Evolutionary conservation across 768 basidiomycete genomes (phyloP).

Genomic region (Amanita phalloides): DNA sequence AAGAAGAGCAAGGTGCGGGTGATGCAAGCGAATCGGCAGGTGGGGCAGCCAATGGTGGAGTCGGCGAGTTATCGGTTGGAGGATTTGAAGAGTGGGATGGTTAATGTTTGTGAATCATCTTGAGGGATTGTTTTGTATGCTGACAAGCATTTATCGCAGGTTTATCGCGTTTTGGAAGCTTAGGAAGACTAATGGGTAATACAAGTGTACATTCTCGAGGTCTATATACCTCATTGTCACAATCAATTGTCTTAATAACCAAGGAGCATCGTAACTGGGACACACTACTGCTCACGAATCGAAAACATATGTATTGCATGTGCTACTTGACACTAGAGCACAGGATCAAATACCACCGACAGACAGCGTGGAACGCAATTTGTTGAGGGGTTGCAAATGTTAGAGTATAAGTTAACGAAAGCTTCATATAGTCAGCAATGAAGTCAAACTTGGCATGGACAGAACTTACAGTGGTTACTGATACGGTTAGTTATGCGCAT

Average conservation of each 20-base stretch:
- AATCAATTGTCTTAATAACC: neutral
- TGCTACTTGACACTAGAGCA: neutral
- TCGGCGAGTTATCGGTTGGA: constrained; percentile 80
- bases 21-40: constrained; percentile 81
- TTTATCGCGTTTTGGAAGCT: constrained; percentile 31
- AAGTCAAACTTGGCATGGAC: neutral
- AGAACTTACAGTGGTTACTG: neutral
- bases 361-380: neutral
- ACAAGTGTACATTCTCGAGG: neutral
- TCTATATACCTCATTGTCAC: neutral
- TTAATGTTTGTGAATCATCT: constrained; percentile 43
- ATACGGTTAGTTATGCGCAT: neutral
- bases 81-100: constrained; percentile 75
- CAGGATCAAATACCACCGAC: neutral
- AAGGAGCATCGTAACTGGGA: neutral
- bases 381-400: neutral
- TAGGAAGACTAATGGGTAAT: neutral
- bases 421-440: neutral
- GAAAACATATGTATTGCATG: constrained; percentile 1
- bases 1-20: constrained; percentile 84
- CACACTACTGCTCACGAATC: neutral
- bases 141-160: constrained; percentile 12
- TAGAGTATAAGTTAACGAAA: neutral
- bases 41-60: constrained; percentile 73
- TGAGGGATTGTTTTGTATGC: neutral